These are phyloP conservation scores for Sugiyamaella mastotermitis DNA, from an alignment of 805 yeast genomes.

Conservation along the genomic window DNA sequence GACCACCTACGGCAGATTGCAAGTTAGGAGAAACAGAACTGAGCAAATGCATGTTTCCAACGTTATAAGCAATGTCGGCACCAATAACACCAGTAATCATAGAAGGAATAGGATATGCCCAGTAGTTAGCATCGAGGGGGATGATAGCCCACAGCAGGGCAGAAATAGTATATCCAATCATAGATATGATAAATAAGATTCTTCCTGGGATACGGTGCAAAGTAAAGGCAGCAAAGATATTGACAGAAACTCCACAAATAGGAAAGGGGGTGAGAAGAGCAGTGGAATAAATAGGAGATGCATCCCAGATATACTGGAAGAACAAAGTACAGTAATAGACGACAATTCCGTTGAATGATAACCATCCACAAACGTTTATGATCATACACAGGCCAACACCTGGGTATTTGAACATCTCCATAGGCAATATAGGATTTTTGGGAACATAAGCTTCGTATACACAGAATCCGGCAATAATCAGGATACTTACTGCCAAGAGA, in stretches of 20 bases:
- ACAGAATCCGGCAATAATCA: slow-evolving; percentile 30
- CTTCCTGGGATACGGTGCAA: slow-evolving; percentile 41
- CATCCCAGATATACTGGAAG: slow-evolving; percentile 36
- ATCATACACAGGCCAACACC: slow-evolving; percentile 38
- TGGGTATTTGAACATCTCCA: slow-evolving; percentile 35
- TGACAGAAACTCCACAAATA: slow-evolving; percentile 37
- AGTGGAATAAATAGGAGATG: slow-evolving; percentile 38
- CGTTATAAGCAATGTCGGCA: slow-evolving; percentile 43
- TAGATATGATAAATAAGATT: slow-evolving; percentile 32
- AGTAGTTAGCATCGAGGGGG: slow-evolving; percentile 33
- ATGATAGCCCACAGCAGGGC: slow-evolving; percentile 40
- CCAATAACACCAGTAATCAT: slow-evolving; percentile 38
- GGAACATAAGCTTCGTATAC: slow-evolving; percentile 38
- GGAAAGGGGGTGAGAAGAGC: slow-evolving; percentile 42
- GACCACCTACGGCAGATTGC: slow-evolving; percentile 44
- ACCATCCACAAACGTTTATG: slow-evolving; percentile 36
- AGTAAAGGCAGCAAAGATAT: slow-evolving; percentile 41
- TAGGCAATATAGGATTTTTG: slow-evolving; percentile 43
- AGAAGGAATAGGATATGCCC: slow-evolving; percentile 43
- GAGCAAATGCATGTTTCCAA: slow-evolving; percentile 38
- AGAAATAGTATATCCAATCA: slow-evolving; percentile 33
- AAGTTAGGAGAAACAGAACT: slow-evolving; percentile 35
- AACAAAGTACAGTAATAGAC: slow-evolving; percentile 38
- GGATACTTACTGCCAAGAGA: slow-evolving; percentile 35
- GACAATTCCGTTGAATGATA: slow-evolving; percentile 37